Base-by-base conservation (phyloP, 495 filamentous ascomycete genomes). In the Daldinia vernicosa region DNA sequence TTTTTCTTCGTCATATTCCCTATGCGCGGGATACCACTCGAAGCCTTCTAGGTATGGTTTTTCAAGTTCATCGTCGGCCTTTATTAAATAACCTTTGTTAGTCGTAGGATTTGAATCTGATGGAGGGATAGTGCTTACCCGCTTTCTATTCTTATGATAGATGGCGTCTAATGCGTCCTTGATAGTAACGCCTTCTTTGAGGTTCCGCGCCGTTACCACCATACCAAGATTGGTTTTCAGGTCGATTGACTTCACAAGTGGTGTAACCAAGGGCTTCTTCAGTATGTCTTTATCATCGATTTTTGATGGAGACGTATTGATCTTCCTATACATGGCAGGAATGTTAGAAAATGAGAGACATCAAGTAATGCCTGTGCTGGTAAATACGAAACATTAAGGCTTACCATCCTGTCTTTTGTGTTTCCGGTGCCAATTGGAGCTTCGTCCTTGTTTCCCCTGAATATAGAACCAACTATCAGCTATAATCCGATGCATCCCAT, bases 161-260 rank as follows among this genome's bases (percentile, higher is more conserved):
- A 97, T 97, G 72, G 92, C 94, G 79, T 97, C 93, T 76, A 97
- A 78, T 61, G 93, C 94, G 80, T 97, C 94, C 83, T 96, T 97
- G 84, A 97, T 92, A 40, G 94, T 97, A 69, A 97, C 93, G 37
- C 94, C 94, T 79, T 95, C 94, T 66, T 92, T 80, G 4, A 7
- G 14, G 79, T 97, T 97, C 69, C 94, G 87, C 70, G 93, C 94
- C 40, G 92, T 92, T 74, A 97, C 92, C 70, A 93, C 90, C 7
- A 93, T 83, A n/a, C 94, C 94, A 39, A 94, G 30, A 1, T 9
- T 2, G 1, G 30, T 32, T 32, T 1, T 9, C 5, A 97, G 85
- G 83, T 97, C 93, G 81, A 97, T 92, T 83, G 94, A 95, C 86
- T 94, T 97, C 81, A 97, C 90, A 8, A 89, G 89, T 39, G 94